These are phyloP conservation scores for Nannizziopsis barbatae DNA, from an alignment of 2,329 filamentous ascomycete species.

Conservation along the genomic window DNA sequence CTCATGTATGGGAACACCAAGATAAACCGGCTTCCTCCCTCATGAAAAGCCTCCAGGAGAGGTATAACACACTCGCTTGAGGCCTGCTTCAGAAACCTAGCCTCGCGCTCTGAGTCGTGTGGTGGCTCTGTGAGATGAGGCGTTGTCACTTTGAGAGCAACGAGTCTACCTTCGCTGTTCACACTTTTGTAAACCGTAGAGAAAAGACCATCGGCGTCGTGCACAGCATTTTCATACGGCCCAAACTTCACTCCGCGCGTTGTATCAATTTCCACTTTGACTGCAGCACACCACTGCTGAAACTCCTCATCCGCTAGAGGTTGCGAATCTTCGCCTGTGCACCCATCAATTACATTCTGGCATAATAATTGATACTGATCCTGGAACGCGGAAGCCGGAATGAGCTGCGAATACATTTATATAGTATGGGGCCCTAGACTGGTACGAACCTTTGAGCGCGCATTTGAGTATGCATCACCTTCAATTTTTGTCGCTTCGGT, in stretches of 20 bases:
- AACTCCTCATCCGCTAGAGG: conserved; percentile 17
- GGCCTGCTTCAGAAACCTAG: conserved; percentile 56
- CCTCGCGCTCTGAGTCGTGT: conserved; percentile 72
- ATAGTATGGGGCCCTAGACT: not conserved
- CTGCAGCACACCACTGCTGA: conserved; percentile 17
- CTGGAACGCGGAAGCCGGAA: conserved; percentile 31
- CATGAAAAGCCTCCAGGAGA: conserved; percentile 59
- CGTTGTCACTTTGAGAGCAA: conserved; percentile 78
- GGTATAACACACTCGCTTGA: conserved; percentile 51
- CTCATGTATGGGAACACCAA: conserved; percentile 78
- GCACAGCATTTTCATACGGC: conserved; percentile 45
- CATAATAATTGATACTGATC: conserved; percentile 43
- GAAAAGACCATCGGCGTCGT: conserved; percentile 58
- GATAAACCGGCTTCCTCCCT: conserved; percentile 60
- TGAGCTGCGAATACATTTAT: not conserved
- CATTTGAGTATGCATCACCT: conserved; percentile 30
- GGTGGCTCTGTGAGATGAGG: conserved; percentile 62
- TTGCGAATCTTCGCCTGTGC: conserved; percentile 19
- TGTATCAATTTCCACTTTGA: conserved; percentile 19
- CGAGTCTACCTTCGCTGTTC: conserved; percentile 32
- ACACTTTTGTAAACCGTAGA: conserved; percentile 69
- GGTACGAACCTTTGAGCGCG: conserved; percentile 28
- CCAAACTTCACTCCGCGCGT: conserved; percentile 39
- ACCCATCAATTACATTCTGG: conserved; percentile 29
- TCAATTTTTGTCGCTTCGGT: conserved; percentile 56